Conservation (phyloP, 2,329 filamentous ascomycete genomes). For the Pseudocercospora fuligena region DNA sequence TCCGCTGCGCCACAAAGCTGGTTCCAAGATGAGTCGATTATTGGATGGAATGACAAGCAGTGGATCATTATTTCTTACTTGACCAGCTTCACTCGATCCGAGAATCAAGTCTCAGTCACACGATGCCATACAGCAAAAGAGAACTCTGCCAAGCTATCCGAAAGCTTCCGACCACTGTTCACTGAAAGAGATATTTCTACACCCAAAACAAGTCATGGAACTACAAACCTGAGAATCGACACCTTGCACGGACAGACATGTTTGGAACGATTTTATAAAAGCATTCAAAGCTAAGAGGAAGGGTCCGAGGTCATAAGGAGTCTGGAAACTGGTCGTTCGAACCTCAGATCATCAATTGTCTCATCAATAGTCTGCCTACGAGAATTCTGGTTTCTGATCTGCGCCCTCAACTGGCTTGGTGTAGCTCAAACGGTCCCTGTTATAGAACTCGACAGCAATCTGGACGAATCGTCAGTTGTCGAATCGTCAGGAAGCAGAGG, state of each 20-base stretch:
- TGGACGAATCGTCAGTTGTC: constrained; percentile 36
- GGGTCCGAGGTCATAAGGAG: background rate
- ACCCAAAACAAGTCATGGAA: background rate
- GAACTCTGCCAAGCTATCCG: background rate
- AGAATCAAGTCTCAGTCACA: background rate
- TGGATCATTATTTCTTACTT: background rate
- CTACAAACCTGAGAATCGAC: background rate
- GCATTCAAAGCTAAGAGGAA: background rate
- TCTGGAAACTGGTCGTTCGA: background rate
- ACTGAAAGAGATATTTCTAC: background rate
- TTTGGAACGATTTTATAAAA: background rate
- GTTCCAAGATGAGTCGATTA: too few species aligned
- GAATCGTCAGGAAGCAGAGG: background rate
- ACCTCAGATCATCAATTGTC: background rate
- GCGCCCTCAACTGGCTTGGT: constrained; percentile 50
- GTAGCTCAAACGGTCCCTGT: constrained; percentile 55
- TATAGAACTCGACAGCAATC: constrained; percentile 57
- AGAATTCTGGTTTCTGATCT: constrained; percentile 52
- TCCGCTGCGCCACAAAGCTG: too few species aligned
- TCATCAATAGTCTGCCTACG: constrained; percentile 8
- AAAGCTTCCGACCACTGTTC: background rate
- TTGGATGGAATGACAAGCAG: too few species aligned
- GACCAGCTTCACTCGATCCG: background rate
- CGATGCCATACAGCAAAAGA: background rate
- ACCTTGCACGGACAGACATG: background rate